Evolutionary conservation across 2,329 filamentous ascomycete species (phyloP), one percentile per base, ranked within the genome.

Genomic region (Laburnicola sp.): DNA sequence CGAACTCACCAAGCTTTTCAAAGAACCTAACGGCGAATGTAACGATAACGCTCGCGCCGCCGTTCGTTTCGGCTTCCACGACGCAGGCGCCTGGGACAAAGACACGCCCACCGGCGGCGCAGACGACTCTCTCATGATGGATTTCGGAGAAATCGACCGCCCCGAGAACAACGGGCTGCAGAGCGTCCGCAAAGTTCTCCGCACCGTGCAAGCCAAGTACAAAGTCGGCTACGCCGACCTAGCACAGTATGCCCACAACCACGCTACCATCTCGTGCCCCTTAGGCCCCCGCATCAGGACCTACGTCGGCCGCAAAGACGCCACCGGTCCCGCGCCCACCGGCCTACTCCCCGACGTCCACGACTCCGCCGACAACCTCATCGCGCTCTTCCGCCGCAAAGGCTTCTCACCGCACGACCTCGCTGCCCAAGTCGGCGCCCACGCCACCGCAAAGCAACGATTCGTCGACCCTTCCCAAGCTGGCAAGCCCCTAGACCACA

Each of bases 361-460:
- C 37, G 70, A 72, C 39, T 50, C 67, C 11, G 76, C 77, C 22
- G 68, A 76, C 28, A 69, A 65, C 9, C 69, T 82, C 35, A 73
- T 82, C 48, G 56, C 68, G 3, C 70, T 80, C 6, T 83, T 82
- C 63, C 51, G 60, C 27, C 74, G 74, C 54, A 82, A 83, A 67
- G 80, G 79, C 2, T 78, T 83, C 67, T 68, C 66, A 6, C 66
- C 78, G 1, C 65, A 68, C 26, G 81, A 82, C 45, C 74, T 84
- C 3, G 76, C 79, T 2, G 80, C 82, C 1, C 75, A 84, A 1
- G 59, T 84, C 2, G 82, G 82, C 46, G 80, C 82, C 0, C 82
- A 84, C 63, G 76, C 76, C 2, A 71, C 75, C 6, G 75, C 77
- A 6, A 75, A 72, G 55, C 80, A 83, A 57, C 73, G 71, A 47